Base-by-base conservation (phyloP, 2,329 filamentous ascomycete species). In the Cladophialophora exuberans region DNA sequence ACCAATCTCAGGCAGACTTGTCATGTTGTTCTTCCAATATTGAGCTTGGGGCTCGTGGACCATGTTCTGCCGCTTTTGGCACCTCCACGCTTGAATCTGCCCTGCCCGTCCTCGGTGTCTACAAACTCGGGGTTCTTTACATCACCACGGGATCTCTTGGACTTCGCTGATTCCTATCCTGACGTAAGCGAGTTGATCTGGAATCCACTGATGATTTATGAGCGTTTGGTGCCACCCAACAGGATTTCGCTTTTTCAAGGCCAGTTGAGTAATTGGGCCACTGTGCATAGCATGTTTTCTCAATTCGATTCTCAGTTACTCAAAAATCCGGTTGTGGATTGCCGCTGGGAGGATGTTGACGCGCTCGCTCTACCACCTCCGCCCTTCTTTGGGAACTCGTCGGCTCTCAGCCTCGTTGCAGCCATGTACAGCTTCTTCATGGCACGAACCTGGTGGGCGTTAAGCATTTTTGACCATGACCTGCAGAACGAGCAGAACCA, bases 1-100 rank as follows among this genome's bases (percentile, higher is more conserved):
- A 53, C 49, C 10, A 59, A 64, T 31, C 45, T 64, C 41, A 57
- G 50, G n/a, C 36, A 57, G 13, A 43, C 61, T 28, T 56, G 57
- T 31, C 53, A 53, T 33, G 50, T 64, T 9, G 39, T 46, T 9
- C 42, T 60, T 15, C 62, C 62, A 6, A 39, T 57, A 18, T 55
- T 51, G 4, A 57, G 44, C 6, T 20, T 44, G 22, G 20, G 41
- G 31, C 22, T 41, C 9, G 20, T 39, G 36, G 36, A 39, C 3
- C 36, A 18, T 20, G 17, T 10, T 5, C 15, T 10, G 36, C 36
- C 6, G 6, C 18, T 39, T 39, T 20, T 20, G 22, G 36, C 36
- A 18, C 18, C 2, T 13, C 36, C 2, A 39, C 7, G 11, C 36
- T 39, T 39, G 36, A 4, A 22, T 10, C 10, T 39, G n/a, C 36